phyloP scores from a whole-genome alignment of 306 rosid genomes.

The Cucurbita moschata region DNA sequence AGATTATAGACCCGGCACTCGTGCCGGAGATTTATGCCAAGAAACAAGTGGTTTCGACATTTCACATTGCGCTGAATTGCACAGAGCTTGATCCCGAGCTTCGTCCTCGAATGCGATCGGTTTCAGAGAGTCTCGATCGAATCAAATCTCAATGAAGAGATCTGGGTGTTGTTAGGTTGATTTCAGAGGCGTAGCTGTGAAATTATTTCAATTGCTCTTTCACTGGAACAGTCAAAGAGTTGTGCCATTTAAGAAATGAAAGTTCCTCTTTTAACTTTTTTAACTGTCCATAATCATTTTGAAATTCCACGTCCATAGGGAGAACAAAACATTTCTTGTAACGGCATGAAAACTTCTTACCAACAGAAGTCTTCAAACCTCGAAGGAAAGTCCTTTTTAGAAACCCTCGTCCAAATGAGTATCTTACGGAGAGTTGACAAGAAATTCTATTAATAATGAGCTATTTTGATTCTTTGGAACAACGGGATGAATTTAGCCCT shows the following conservation, averaged over 20 bases:
- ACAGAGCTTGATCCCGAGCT: constrained; percentile 58
- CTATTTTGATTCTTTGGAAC: no score
- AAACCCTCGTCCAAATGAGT: no score
- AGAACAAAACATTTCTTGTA: no score
- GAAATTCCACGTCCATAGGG: no score
- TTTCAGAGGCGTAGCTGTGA: not conserved
- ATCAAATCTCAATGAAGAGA: constrained; percentile 15
- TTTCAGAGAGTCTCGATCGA: constrained; percentile 54
- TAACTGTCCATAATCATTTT: no score
- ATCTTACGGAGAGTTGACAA: no score
- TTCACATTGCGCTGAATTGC: constrained; percentile 62
- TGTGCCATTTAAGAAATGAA: not conserved
- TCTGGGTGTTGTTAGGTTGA: not conserved
- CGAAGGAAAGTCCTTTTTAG: no score
- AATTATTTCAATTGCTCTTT: constrained; percentile 3
- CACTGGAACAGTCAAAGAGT: not conserved
- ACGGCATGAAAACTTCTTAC: no score
- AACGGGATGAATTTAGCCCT: no score
- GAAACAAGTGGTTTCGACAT: constrained; percentile 47
- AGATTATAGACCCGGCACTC: constrained; percentile 56
- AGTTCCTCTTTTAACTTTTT: not conserved
- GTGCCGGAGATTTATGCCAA: constrained; percentile 46
- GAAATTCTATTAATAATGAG: no score
- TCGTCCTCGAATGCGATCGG: constrained; percentile 62
- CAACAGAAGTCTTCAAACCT: no score